phyloP scores from a whole-genome alignment of 805 yeast species.

The Yamadazyma endophytica region DNA sequence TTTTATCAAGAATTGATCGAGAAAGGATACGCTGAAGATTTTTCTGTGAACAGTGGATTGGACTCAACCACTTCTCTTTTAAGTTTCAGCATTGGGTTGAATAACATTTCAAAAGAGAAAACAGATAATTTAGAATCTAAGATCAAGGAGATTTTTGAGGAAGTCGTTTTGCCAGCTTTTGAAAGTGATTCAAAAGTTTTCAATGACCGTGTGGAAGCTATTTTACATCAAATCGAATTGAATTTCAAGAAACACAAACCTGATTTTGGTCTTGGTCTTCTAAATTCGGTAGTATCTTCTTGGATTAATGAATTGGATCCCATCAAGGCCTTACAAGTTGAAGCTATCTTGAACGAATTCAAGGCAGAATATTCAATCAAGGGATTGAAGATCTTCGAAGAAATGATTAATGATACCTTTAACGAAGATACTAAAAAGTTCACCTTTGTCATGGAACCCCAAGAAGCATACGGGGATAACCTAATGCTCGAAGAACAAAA shows the following conservation, averaged over 20 bases:
- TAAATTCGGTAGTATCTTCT: conserved; percentile 72
- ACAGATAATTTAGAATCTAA: conserved; percentile 46
- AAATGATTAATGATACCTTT: conserved; percentile 52
- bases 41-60: conserved; percentile 80
- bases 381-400: conserved; percentile 54
- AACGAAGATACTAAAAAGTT: conserved; percentile 48
- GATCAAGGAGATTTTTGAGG: conserved; percentile 44
- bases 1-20: conserved; percentile 85
- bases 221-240: conserved; percentile 83
- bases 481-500: conserved; percentile 53
- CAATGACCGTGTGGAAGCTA: conserved; percentile 63
- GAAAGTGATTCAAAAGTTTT: conserved; percentile 18
- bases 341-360: conserved; percentile 55
- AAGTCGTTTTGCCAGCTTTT: conserved; percentile 33
- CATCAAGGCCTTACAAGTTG: conserved; percentile 61
- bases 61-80: conserved; percentile 76
- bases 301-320: conserved; percentile 87
- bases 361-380: conserved; percentile 50
- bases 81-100: conserved; percentile 80
- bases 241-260: conserved; percentile 83
- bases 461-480: conserved; percentile 46
- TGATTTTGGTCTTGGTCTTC: conserved; percentile 77
- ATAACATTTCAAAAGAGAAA: conserved; percentile 55
- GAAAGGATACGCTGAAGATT: conserved; percentile 79
- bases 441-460: conserved; percentile 75